phyloP scores from a whole-genome alignment of 495 filamentous ascomycete genomes.

The Lophiostoma macrostomum region DNA sequence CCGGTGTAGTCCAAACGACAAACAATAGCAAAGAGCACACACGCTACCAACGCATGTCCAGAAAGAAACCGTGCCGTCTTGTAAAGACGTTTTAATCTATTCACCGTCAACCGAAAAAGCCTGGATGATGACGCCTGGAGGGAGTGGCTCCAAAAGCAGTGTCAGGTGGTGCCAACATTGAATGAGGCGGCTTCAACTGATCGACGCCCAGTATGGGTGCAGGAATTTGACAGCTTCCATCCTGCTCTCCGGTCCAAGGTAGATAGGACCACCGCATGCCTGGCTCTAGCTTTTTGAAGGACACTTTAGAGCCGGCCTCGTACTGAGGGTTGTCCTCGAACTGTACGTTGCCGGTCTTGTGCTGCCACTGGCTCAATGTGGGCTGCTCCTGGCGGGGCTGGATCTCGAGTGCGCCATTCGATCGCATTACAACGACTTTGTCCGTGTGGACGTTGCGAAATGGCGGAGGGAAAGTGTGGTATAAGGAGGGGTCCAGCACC shows the following conservation, averaged over 20 bases:
- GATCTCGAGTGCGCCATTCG: constrained; percentile 4
- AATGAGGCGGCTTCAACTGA: neutral
- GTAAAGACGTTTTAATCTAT: no score
- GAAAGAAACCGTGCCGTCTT: no score
- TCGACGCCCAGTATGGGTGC: neutral
- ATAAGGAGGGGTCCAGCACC: constrained; percentile 1
- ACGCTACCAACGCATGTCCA: no score
- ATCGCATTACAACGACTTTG: constrained; percentile 1
- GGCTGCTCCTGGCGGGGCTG: neutral
- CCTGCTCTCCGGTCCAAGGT: constrained; percentile 16
- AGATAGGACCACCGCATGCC: constrained; percentile 10
- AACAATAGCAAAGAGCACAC: no score
- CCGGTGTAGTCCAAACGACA: no score
- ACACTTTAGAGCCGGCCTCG: neutral
- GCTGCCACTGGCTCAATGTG: constrained; percentile 2
- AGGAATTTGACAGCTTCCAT: neutral
- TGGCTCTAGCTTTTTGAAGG: constrained; percentile 7
- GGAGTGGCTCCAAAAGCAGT: no score
- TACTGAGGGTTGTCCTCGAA: neutral
- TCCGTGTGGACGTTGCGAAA: neutral
- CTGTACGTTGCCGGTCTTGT: neutral
- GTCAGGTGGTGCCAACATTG: neutral
- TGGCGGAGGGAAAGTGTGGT: neutral
- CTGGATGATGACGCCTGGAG: no score
- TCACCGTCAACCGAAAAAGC: no score